phyloP scores from a whole-genome alignment of 306 rosid genomes.

The Cicer yamashitae region DNA sequence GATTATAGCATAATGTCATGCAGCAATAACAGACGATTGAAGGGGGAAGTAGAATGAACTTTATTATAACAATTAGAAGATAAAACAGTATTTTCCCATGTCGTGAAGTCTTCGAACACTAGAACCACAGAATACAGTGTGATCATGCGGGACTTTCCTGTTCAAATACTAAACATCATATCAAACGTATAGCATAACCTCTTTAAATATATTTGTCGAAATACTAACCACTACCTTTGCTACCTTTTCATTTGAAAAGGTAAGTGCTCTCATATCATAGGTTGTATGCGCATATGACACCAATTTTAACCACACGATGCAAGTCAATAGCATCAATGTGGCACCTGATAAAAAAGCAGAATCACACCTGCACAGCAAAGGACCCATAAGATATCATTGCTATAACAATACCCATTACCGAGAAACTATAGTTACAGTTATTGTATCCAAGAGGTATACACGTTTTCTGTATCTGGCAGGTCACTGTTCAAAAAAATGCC shows the following conservation, averaged over 20 bases:
- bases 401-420: constrained; percentile 18
- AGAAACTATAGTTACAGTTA: constrained; percentile 9
- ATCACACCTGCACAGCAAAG: constrained; percentile 69
- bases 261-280: constrained; percentile 71
- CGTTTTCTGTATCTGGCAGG: constrained; percentile 17
- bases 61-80: constrained; percentile 26
- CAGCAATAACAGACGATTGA: constrained; percentile 14
- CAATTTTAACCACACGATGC: constrained; percentile 90
- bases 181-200: not conserved
- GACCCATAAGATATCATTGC: constrained; percentile 33
- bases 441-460: constrained; percentile 19
- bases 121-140: constrained; percentile 14
- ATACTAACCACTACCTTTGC: constrained; percentile 56
- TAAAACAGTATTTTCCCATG: constrained; percentile 1
- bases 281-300: constrained; percentile 85
- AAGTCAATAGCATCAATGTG: constrained; percentile 80
- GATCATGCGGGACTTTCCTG: constrained; percentile 21
- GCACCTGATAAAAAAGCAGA: constrained; percentile 82
- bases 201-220: constrained; percentile 27
- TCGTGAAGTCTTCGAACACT: constrained; percentile 21
- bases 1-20: constrained; percentile 32
- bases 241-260: constrained; percentile 67
- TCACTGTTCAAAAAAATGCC: constrained; percentile 1
- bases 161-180: constrained; percentile 35
- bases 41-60: not conserved